Conservation (phyloP, 2,329 filamentous ascomycete species). For the Diaporthe citrichinensis region DNA sequence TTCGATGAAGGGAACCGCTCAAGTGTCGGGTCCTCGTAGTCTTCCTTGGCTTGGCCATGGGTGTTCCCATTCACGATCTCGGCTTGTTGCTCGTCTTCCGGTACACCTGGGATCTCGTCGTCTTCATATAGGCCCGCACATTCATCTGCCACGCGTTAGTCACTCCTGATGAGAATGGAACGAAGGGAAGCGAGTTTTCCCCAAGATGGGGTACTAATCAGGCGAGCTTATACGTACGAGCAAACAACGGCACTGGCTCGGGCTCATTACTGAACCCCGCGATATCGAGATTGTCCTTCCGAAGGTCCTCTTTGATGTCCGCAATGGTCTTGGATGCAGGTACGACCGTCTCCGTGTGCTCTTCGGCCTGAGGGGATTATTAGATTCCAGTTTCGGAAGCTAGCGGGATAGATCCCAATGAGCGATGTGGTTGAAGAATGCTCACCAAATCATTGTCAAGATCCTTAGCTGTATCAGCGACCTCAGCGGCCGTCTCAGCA, state of each 20-base stretch:
- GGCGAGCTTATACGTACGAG: slow-evolving; percentile 21
- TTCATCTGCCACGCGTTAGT: slow-evolving; percentile 53
- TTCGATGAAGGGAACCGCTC: slow-evolving; percentile 63
- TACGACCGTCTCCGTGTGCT: neutral
- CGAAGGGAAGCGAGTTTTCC: neutral
- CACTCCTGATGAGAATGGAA: neutral
- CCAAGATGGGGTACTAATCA: neutral
- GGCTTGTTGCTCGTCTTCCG: slow-evolving; percentile 48
- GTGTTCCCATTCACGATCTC: neutral
- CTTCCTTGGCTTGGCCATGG: slow-evolving; percentile 49
- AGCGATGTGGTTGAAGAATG: too few species aligned
- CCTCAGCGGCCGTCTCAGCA: slow-evolving; percentile 60
- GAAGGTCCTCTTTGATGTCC: slow-evolving; percentile 34
- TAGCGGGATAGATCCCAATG: neutral
- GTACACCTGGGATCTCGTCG: slow-evolving; percentile 46
- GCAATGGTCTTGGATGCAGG: slow-evolving; percentile 7
- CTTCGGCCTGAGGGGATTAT: slow-evolving; percentile 9
- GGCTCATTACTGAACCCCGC: slow-evolving; percentile 32
- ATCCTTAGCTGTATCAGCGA: slow-evolving; percentile 57
- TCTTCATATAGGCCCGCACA: slow-evolving; percentile 58
- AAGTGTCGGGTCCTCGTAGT: slow-evolving; percentile 63
- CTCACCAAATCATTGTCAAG: slow-evolving; percentile 35
- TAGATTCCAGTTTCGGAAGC: slow-evolving; percentile 8
- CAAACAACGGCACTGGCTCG: slow-evolving; percentile 37
- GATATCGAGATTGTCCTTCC: slow-evolving; percentile 36